Evolutionary conservation across 1,284 basidiomycete genomes (phyloP).

Genomic region (Agaricales sp.): DNA sequence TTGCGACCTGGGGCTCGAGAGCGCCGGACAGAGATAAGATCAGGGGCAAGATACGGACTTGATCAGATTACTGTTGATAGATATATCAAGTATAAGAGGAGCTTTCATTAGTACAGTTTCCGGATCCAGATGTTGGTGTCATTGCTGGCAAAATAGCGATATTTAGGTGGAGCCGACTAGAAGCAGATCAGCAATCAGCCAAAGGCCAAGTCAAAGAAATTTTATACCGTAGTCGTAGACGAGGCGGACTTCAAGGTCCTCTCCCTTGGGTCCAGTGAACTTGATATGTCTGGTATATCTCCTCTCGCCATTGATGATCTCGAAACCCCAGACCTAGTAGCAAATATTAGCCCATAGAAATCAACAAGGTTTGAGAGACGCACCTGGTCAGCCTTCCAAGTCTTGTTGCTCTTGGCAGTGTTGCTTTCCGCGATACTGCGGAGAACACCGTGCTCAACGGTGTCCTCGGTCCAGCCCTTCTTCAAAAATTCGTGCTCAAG

Average conservation of each 20-base stretch:
- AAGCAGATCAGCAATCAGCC: too few relatives aligned
- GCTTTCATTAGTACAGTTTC: too few relatives aligned
- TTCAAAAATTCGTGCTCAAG: slow-evolving; percentile 41
- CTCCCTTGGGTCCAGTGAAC: slow-evolving; percentile 53
- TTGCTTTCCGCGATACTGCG: slow-evolving; percentile 41
- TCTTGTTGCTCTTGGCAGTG: slow-evolving; percentile 37
- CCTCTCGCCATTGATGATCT: slow-evolving; percentile 46
- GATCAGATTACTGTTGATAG: too few relatives aligned
- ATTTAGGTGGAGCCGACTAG: too few relatives aligned
- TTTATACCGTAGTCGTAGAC: slow-evolving; percentile 62
- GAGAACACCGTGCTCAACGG: slow-evolving; percentile 37
- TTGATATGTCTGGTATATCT: slow-evolving; percentile 51
- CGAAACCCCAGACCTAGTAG: slow-evolving; percentile 59
- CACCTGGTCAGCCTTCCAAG: slow-evolving; percentile 50
- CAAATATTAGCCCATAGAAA: not conserved
- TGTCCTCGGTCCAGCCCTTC: slow-evolving; percentile 44
- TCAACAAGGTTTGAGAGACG: slow-evolving; percentile 5
- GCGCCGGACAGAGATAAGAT: too few relatives aligned
- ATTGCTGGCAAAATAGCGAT: too few relatives aligned
- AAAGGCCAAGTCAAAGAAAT: too few relatives aligned
- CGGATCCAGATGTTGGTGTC: too few relatives aligned
- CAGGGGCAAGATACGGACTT: too few relatives aligned
- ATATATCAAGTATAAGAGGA: too few relatives aligned
- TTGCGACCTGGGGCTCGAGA: too few relatives aligned
- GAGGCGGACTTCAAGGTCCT: slow-evolving; percentile 45